Percentiles rank a stretch among this genome's conserved stretches.
Conservation (phyloP, 2,329 filamentous ascomycete genomes). For the Colletotrichum liaoningense region DNA sequence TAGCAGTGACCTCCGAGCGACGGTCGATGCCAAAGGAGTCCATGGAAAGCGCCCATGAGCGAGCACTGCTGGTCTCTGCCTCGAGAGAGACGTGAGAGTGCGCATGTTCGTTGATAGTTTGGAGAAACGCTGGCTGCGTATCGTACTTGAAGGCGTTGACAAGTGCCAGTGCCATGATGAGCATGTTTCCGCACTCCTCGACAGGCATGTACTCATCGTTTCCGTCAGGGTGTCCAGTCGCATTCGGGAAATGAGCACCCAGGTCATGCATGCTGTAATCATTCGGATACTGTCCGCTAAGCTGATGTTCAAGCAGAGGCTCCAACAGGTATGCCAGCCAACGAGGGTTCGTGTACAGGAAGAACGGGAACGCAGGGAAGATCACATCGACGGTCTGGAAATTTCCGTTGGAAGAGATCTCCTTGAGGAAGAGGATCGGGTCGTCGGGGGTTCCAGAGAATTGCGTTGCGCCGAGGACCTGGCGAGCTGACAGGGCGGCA, state of each 20-base stretch:
- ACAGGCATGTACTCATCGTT: constrained; percentile 81
- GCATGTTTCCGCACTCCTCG: constrained; percentile 80
- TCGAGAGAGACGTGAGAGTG: neutral
- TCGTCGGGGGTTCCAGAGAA: constrained; percentile 79
- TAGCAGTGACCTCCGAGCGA: constrained; percentile 63
- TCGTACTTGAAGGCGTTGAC: constrained; percentile 79
- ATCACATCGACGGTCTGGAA: constrained; percentile 90
- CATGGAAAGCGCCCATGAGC: constrained; percentile 52
- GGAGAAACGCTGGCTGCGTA: constrained; percentile 67
- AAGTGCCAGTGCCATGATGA: constrained; percentile 82
- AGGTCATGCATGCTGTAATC: constrained; percentile 84
- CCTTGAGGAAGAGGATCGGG: constrained; percentile 83
- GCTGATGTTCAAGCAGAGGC: constrained; percentile 83
- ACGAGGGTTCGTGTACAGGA: constrained; percentile 84
- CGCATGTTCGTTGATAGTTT: constrained; percentile 57
- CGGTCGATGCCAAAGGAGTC: constrained; percentile 65
- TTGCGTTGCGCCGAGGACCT: constrained; percentile 82
- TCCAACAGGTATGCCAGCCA: constrained; percentile 86
- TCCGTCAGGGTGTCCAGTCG: constrained; percentile 78
- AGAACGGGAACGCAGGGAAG: constrained; percentile 88
- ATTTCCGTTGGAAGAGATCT: constrained; percentile 88
- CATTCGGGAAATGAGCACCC: constrained; percentile 78
- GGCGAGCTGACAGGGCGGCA: constrained; percentile 80
- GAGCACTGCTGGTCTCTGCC: constrained; percentile 1
- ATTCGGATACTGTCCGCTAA: constrained; percentile 87